Percentiles rank a stretch among this genome's conserved stretches.
These are phyloP conservation scores for Trametopsis cervina DNA, from an alignment of 768 basidiomycete species.

Conservation along the genomic window DNA sequence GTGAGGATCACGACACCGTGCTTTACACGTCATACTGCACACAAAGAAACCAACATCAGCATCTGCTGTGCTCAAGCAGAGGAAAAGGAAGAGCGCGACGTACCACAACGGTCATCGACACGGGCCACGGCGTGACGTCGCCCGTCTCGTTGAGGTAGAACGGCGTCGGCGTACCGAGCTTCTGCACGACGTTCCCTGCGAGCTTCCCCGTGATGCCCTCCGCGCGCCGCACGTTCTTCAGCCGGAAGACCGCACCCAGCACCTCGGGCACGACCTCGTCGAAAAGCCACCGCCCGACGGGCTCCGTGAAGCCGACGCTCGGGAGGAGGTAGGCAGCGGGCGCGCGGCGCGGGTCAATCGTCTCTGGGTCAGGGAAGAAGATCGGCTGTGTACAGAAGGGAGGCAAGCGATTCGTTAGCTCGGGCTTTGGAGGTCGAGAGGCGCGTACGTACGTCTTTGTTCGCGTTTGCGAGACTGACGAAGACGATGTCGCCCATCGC, in stretches of 20 bases:
- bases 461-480: constrained; percentile 36
- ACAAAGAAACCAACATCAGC: too few species aligned
- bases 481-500: constrained; percentile 36
- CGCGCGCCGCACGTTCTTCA: constrained; percentile 39
- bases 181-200: constrained; percentile 21
- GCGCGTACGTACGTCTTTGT: constrained; percentile 27
- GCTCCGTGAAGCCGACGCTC: constrained; percentile 32
- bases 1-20: too few species aligned
- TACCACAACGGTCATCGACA: constrained; percentile 15
- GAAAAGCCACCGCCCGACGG: constrained; percentile 28
- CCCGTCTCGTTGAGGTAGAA: constrained; percentile 22
- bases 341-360: constrained; percentile 34
- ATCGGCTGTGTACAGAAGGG: constrained; percentile 21
- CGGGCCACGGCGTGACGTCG: constrained; percentile 15
- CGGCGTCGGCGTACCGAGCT: constrained; percentile 25
- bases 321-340: constrained; percentile 23
- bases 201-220: constrained; percentile 36
- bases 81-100: too few species aligned
- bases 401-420: constrained; percentile 13
- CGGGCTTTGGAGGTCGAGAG: not conserved
- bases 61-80: too few species aligned
- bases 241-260: constrained; percentile 37
- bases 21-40: too few species aligned
- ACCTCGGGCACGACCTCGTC: constrained; percentile 33
- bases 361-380: constrained; percentile 36